Percentiles rank a stretch among this genome's conserved stretches.
Conservation (phyloP, 176 grass and related monocot genomes). For the Chloris gayana region DNA sequence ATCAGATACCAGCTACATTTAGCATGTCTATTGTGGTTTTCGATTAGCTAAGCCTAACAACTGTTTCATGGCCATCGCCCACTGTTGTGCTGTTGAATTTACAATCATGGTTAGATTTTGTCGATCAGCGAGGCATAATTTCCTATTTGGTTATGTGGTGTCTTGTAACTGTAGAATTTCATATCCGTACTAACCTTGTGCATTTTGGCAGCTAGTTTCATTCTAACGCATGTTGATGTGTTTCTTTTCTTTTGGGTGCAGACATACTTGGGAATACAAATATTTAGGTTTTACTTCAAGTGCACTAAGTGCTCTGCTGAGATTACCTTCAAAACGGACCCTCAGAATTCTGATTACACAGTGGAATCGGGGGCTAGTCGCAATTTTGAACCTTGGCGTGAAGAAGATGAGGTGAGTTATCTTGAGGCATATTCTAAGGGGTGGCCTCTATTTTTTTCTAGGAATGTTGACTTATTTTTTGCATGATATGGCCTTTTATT, state of each 20-base stretch:
- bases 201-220: constrained; percentile 15
- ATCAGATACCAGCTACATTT: not conserved
- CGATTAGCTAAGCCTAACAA: not conserved
- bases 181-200: not conserved
- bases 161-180: constrained; percentile 20
- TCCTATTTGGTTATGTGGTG: constrained; percentile 12
- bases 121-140: not conserved
- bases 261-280: constrained; percentile 76
- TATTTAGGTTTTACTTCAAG: constrained; percentile 84
- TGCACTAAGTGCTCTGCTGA: constrained; percentile 80
- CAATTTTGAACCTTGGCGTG: constrained; percentile 85
- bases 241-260: constrained; percentile 31
- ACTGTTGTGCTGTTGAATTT: not conserved
- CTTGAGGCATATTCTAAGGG: constrained; percentile 20
- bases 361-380: constrained; percentile 74
- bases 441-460: not conserved
- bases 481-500: not conserved
- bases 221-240: constrained; percentile 14
- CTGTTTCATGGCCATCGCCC: not conserved
- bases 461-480: not conserved
- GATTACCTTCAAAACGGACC: constrained; percentile 85
- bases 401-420: constrained; percentile 57
- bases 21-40: no score
- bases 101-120: not conserved
- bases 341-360: constrained; percentile 79